A percentile compares a stretch with the other conserved stretches of the same genome.
These are phyloP conservation scores for Colletotrichum viniferum DNA, from an alignment of 2,329 filamentous ascomycete genomes.

Conservation along the genomic window DNA sequence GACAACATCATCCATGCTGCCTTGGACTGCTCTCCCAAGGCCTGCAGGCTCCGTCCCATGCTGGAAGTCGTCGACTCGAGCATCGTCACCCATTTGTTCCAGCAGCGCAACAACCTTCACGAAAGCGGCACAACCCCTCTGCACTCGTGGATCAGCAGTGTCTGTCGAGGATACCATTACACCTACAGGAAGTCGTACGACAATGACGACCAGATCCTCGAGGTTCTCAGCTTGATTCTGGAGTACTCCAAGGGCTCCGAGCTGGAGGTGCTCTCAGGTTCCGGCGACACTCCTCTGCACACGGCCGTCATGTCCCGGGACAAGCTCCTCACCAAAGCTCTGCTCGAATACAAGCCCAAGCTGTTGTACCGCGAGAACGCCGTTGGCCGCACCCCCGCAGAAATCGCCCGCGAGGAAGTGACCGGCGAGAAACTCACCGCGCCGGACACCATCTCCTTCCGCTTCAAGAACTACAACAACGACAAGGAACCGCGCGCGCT, in stretches of 20 bases:
- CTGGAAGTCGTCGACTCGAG: constrained; percentile 62
- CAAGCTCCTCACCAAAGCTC: constrained; percentile 39
- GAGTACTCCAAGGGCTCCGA: constrained; percentile 61
- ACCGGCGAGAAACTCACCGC: constrained; percentile 41
- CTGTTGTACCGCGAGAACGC: constrained; percentile 76
- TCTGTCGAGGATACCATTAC: not conserved
- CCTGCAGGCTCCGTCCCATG: constrained; percentile 46
- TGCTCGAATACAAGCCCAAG: constrained; percentile 61
- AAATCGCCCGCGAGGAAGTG: constrained; percentile 65
- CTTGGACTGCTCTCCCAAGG: constrained; percentile 34
- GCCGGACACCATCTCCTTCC: constrained; percentile 16
- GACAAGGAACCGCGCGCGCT: not conserved
- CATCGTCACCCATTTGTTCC: constrained; percentile 61
- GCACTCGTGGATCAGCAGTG: constrained; percentile 56
- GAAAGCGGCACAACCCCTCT: constrained; percentile 67
- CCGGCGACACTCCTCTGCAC: constrained; percentile 71
- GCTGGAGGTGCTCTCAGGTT: constrained; percentile 63
- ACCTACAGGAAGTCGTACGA: constrained; percentile 26
- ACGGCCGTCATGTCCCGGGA: constrained; percentile 48
- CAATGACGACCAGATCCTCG: constrained; percentile 33
- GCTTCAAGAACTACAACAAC: not conserved
- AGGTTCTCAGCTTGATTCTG: constrained; percentile 54
- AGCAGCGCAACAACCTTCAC: constrained; percentile 57
- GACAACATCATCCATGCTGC: constrained; percentile 74
- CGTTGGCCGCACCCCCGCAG: constrained; percentile 74